Base-by-base conservation (phyloP, 108 stramenopile genomes). In the Discostella pseudostelligera region DNA sequence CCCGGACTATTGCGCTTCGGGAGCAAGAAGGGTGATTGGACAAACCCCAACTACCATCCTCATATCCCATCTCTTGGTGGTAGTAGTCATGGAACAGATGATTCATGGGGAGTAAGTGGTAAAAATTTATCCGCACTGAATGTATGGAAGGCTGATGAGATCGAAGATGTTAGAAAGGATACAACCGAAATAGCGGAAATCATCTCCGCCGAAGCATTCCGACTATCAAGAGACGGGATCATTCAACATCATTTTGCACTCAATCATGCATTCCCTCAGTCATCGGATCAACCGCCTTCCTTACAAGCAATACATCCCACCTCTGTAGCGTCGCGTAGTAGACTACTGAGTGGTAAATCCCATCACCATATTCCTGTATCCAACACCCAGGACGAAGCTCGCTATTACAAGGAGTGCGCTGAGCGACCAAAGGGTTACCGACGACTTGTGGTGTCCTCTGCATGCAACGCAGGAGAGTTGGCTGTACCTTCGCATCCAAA, bases 171-270 rank as follows among this genome's bases (percentile, higher is more conserved):
- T 42, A 56, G 0, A 13, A 8, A 43, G 59, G 77, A 74, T 56
- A 40, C 46, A 20, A 17, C 72, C 0, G 69, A 74, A 40, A 39
- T 78, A 19, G 16, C 60, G 5, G 72, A 73, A 39, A 63, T 69
- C 39, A 59, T 78, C 3, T 54, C 62, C 36, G 59, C 67, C 16
- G 77, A 78, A 48, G 35, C 72, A 29, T 74, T 62, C 57, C 65
- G 77, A 17, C 56, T 78, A 45, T 78, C 77, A 37, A 59, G 77
- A 14, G 77, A 78, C 62, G 77, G 77, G 14, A 78, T 78, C 42
- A 74, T 78, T 36, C 72, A 73, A 37, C 72, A 78, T 42, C 77
- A 78, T 61, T 69, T 47, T 47, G 61, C 72, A 19, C 66, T 75
- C 46, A 40, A 25, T 17, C 63, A 61, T 29, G 16, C 53, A 22